phyloP scores from a whole-genome alignment of 306 rosid genomes.

The Dalbergia cochinchinensis region DNA sequence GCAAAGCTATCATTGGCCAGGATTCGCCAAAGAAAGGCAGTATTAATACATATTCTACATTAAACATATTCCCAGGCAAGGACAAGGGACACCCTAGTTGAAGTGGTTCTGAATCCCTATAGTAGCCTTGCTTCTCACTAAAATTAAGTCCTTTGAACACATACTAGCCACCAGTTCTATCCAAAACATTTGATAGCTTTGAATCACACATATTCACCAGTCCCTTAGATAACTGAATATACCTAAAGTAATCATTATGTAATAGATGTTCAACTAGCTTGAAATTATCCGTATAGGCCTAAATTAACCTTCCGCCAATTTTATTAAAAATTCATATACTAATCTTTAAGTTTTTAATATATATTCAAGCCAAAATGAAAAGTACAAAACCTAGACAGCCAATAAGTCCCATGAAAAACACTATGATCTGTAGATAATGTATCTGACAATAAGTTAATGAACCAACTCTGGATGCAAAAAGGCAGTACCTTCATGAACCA shows the following conservation, averaged over 20 bases:
- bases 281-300: slow-evolving; percentile 23
- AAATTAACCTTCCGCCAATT: slow-evolving; percentile 31
- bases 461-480: slow-evolving; percentile 6
- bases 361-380: slow-evolving; percentile 27
- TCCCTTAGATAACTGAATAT: slow-evolving; percentile 14
- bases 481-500: slow-evolving; percentile 73
- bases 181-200: slow-evolving; percentile 12
- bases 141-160: slow-evolving; percentile 8
- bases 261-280: slow-evolving; percentile 35
- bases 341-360: slow-evolving; percentile 16
- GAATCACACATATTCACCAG: slow-evolving; percentile 29
- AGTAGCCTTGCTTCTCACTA: slow-evolving; percentile 25
- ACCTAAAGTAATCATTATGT: slow-evolving; percentile 26
- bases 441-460: slow-evolving; percentile 13
- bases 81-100: slow-evolving; percentile 12
- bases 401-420: slow-evolving; percentile 33
- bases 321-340: slow-evolving; percentile 7
- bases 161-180: slow-evolving; percentile 20
- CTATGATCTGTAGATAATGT: slow-evolving; percentile 21
- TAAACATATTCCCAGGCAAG: slow-evolving; percentile 16
- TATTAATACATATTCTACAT: background rate
- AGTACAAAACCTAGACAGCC: slow-evolving; percentile 2
- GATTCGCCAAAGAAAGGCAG: slow-evolving; percentile 26
- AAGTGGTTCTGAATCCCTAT: slow-evolving; percentile 9
- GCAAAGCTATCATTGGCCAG: slow-evolving; percentile 21